A percentile compares a stretch with the other conserved stretches of the same genome.
Conservation (phyloP, 345 rosid genomes). For the Rhodomyrtus tomentosa region DNA sequence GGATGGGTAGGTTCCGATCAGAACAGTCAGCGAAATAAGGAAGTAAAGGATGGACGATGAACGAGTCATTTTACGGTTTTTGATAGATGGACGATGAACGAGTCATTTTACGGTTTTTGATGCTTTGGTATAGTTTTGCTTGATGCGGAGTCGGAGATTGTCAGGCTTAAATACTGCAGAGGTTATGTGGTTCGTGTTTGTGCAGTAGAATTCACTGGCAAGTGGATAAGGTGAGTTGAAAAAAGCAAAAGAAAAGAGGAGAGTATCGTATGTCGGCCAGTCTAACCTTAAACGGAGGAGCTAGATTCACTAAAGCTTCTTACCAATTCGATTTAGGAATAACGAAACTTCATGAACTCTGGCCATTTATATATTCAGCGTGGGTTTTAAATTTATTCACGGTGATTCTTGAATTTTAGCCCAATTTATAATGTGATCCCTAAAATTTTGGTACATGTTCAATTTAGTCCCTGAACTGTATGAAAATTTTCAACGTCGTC, state of each 20-base stretch:
- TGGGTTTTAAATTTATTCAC: too few species aligned
- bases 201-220: not conserved
- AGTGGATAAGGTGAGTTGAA: rapidly evolving
- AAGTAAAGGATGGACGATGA: not conserved
- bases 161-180: not conserved
- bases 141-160: not conserved
- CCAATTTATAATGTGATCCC: too few species aligned
- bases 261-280: not conserved
- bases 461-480: too few species aligned
- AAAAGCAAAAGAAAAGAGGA: not conserved
- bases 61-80: not conserved
- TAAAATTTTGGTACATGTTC: too few species aligned
- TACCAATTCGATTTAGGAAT: not conserved
- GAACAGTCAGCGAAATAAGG: not conserved
- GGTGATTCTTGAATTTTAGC: too few species aligned
- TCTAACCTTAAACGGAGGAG: not conserved
- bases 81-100: not conserved
- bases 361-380: too few species aligned
- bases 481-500: too few species aligned
- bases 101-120: not conserved
- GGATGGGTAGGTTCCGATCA: not conserved
- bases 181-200: not conserved
- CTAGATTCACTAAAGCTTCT: not conserved
- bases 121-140: not conserved
- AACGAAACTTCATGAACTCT: too few species aligned